Conservation (phyloP, 176 grass and related monocot species). For the Dactylis glomerata region DNA sequence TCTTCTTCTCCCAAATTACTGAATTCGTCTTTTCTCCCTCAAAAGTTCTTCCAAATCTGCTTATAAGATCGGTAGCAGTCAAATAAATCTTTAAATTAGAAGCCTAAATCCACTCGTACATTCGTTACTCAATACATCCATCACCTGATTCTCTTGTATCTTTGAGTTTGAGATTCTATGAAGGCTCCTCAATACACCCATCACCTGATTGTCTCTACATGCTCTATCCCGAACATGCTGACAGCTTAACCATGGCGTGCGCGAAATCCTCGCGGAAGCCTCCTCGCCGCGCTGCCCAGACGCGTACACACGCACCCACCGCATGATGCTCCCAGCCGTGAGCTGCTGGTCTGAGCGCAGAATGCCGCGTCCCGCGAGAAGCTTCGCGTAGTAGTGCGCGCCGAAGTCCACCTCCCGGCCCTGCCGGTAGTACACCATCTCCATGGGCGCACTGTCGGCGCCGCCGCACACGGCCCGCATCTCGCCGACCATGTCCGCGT, state of each 20-base stretch:
- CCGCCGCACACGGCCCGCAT: constrained; percentile 42
- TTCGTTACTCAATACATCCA: too few species aligned
- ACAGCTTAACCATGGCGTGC: constrained; percentile 62
- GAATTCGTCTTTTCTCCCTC: too few species aligned
- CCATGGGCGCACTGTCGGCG: constrained; percentile 16
- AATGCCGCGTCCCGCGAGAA: constrained; percentile 44
- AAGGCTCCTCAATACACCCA: too few species aligned
- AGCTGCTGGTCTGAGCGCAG: constrained; percentile 67
- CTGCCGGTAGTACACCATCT: constrained; percentile 53
- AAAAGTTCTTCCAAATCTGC: too few species aligned
- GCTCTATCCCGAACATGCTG: too few species aligned
- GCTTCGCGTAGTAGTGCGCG: constrained; percentile 50
- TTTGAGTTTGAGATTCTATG: too few species aligned
- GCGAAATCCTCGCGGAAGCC: constrained; percentile 50
- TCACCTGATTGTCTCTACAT: too few species aligned
- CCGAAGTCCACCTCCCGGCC: constrained; percentile 50
- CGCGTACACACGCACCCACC: constrained; percentile 57
- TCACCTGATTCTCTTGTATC: too few species aligned
- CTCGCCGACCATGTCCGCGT: constrained; percentile 52
- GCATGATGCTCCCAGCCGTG: constrained; percentile 58
- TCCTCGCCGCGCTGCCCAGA: constrained; percentile 27
- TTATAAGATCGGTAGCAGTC: too few species aligned
- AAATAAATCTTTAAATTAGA: too few species aligned
- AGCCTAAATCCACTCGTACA: too few species aligned
- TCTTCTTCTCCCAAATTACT: too few species aligned